These are phyloP conservation scores for Aspergillus fumigatus DNA, from an alignment of 2,329 filamentous ascomycete species.

Conservation along the genomic window DNA sequence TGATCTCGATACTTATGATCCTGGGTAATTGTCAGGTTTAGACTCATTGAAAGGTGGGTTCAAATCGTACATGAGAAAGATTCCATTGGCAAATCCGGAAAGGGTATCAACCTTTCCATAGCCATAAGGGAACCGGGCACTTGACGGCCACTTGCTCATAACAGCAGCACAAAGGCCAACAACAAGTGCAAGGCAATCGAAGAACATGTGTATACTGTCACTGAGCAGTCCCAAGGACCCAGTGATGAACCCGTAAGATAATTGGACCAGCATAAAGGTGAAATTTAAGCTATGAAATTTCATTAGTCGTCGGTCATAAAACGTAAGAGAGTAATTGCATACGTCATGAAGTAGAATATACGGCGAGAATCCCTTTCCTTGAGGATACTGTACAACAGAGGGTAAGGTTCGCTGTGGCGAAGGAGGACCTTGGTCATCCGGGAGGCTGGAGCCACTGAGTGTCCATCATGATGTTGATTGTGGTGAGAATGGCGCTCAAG, in stretches of 20 bases:
- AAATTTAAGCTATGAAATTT: slow-evolving; percentile 70
- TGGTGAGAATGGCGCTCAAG: slow-evolving; percentile 23
- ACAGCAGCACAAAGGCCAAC: slow-evolving; percentile 90
- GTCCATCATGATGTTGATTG: slow-evolving; percentile 24
- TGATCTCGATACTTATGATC: slow-evolving; percentile 91
- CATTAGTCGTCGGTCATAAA: slow-evolving; percentile 11
- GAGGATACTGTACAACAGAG: slow-evolving; percentile 78
- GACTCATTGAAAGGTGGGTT: not conserved
- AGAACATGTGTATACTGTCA: slow-evolving; percentile 99
- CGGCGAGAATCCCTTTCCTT: slow-evolving; percentile 87
- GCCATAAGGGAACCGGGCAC: slow-evolving; percentile 83
- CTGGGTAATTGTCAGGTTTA: slow-evolving; percentile 40
- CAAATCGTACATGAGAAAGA: slow-evolving; percentile 73
- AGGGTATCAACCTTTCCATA: slow-evolving; percentile 96
- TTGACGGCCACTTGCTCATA: slow-evolving; percentile 94
- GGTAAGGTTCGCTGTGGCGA: slow-evolving; percentile 64
- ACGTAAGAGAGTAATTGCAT: slow-evolving; percentile 29
- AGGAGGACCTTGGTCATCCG: slow-evolving; percentile 69
- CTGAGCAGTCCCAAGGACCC: slow-evolving; percentile 92
- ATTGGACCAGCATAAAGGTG: slow-evolving; percentile 88
- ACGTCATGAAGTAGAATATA: slow-evolving; percentile 97
- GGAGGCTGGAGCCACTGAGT: slow-evolving; percentile 51
- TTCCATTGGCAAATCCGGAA: slow-evolving; percentile 92
- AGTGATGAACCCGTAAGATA: slow-evolving; percentile 88
- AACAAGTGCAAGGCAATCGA: slow-evolving; percentile 87